phyloP scores from a whole-genome alignment of 495 filamentous ascomycete species.

The Hyaloscypha variabilis region DNA sequence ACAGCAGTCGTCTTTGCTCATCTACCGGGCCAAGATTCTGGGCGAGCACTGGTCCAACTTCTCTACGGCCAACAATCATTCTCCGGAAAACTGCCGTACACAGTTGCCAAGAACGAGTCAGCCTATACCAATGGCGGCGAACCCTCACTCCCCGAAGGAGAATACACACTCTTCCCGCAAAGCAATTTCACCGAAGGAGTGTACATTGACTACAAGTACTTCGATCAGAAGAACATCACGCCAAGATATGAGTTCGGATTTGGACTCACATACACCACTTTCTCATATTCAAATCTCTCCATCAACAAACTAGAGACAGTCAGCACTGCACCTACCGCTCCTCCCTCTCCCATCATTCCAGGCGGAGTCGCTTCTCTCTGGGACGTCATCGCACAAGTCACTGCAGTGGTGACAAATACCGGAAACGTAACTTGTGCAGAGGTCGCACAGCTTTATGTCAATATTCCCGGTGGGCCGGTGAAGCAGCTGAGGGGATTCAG shows the following conservation, averaged over 20 bases:
- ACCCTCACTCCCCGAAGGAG: slow-evolving; percentile 35
- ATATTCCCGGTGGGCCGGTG: slow-evolving; percentile 55
- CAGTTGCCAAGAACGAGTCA: slow-evolving; percentile 62
- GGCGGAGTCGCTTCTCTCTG: slow-evolving; percentile 82
- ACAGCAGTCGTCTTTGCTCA: slow-evolving; percentile 64
- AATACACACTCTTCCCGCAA: slow-evolving; percentile 50
- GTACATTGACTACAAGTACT: slow-evolving; percentile 68
- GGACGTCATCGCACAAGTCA: slow-evolving; percentile 68
- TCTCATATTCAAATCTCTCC: slow-evolving; percentile 48
- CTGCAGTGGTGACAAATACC: slow-evolving; percentile 79
- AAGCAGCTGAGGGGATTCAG: slow-evolving; percentile 68
- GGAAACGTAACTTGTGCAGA: slow-evolving; percentile 73
- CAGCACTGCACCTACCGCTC: slow-evolving; percentile 35
- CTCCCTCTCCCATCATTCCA: slow-evolving; percentile 56
- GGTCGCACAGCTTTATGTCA: slow-evolving; percentile 75
- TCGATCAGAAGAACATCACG: slow-evolving; percentile 68
- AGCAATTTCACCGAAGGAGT: slow-evolving; percentile 67
- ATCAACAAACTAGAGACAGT: slow-evolving; percentile 33
- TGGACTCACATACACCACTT: slow-evolving; percentile 70
- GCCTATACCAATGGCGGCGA: slow-evolving; percentile 58
- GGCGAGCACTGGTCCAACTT: slow-evolving; percentile 56
- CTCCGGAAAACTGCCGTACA: slow-evolving; percentile 72
- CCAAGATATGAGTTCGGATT: slow-evolving; percentile 92
- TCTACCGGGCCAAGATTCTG: slow-evolving; percentile 63
- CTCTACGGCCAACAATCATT: slow-evolving; percentile 63